Conservation (phyloP, 108 stramenopile genomes). For the Discostella pseudostelligera region DNA sequence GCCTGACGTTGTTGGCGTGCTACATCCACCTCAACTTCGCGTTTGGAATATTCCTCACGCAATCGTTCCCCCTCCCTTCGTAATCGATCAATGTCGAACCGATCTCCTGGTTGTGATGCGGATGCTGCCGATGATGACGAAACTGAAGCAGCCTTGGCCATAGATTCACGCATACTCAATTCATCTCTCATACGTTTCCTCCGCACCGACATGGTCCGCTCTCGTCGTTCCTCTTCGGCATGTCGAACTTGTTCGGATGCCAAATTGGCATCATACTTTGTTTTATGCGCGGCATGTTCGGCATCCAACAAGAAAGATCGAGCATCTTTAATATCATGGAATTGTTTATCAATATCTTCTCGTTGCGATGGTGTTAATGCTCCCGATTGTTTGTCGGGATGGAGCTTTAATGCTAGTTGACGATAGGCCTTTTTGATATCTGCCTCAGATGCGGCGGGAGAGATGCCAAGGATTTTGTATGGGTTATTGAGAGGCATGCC, state of each 20-base stretch:
- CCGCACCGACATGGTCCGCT: conserved; percentile 60
- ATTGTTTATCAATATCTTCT: conserved; percentile 35
- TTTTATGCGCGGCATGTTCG: conserved; percentile 54
- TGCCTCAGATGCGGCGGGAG: conserved; percentile 47
- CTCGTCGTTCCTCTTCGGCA: conserved; percentile 60
- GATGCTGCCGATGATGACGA: background rate
- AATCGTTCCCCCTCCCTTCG: conserved; percentile 62
- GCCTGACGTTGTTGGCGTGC: conserved; percentile 35
- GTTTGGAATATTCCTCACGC: conserved; percentile 57
- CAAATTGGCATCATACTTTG: conserved; percentile 61
- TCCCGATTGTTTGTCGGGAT: conserved; percentile 91
- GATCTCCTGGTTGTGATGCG: conserved; percentile 21
- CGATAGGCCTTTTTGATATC: conserved; percentile 82
- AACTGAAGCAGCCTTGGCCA: conserved; percentile 18
- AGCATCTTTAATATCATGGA: conserved; percentile 68
- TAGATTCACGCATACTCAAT: conserved; percentile 56
- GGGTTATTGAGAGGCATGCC: conserved; percentile 65
- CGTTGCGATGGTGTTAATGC: conserved; percentile 34
- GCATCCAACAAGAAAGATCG: conserved; percentile 61
- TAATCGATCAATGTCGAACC: conserved; percentile 56
- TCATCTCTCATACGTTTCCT: conserved; percentile 76
- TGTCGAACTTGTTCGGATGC: conserved; percentile 57
- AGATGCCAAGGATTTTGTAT: conserved; percentile 61
- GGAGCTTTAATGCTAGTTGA: conserved; percentile 68
- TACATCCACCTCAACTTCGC: conserved; percentile 46